A percentile compares a stretch with the other conserved stretches of the same genome.
Conservation (phyloP, 345 rosid species). For the Eucalyptus brandiana region DNA sequence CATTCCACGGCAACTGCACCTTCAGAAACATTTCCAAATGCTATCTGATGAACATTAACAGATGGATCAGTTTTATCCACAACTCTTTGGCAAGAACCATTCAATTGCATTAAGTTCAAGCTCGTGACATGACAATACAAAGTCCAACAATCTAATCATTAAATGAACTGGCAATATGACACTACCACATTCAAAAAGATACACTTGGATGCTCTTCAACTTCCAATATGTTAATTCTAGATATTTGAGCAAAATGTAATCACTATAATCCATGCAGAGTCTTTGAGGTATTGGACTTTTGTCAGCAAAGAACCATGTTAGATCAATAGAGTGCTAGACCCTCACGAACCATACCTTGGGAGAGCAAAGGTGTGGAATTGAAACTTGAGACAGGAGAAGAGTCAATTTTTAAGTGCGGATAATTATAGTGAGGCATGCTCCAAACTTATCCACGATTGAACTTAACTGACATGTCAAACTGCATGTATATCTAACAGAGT, state of each 20-base stretch:
- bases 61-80: neutral
- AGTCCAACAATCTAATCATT: neutral
- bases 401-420: neutral
- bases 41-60: neutral
- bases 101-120: neutral
- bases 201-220: neutral
- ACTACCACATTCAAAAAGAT: neutral
- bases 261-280: neutral
- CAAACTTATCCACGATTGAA: neutral
- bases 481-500: neutral
- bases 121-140: neutral
- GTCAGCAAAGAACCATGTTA: neutral
- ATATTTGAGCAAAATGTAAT: neutral
- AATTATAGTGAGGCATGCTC: neutral
- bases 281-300: neutral
- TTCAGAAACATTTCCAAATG: conserved; percentile 49
- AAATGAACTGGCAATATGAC: neutral
- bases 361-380: neutral
- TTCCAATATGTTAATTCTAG: neutral
- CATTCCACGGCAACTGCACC: conserved; percentile 72
- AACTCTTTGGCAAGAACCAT: neutral
- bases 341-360: neutral
- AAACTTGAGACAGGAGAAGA: neutral
- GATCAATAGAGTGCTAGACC: neutral
- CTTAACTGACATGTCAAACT: neutral